Conservation (phyloP, 108 stramenopile genomes). For the Asterionellopsis glacialis region DNA sequence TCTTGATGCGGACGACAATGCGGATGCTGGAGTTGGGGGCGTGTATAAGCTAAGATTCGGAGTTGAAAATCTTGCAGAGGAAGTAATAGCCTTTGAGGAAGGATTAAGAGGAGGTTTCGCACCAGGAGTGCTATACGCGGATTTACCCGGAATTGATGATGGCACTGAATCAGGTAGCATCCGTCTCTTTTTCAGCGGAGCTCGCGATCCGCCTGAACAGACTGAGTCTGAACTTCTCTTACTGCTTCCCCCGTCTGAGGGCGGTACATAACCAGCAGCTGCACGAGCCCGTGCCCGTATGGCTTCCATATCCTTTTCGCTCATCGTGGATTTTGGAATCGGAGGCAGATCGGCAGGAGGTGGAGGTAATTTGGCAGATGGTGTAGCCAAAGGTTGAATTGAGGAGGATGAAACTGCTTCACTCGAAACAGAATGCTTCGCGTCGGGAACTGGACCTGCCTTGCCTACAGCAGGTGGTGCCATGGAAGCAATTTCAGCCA, state of each 20-base stretch:
- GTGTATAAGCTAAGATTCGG: neutral
- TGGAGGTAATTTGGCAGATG: too few species aligned
- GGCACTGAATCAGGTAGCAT: conserved; percentile 1
- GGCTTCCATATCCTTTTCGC: conserved; percentile 58
- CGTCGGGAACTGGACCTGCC: conserved; percentile 9
- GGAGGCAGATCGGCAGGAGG: conserved; percentile 9
- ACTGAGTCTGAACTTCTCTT: too few species aligned
- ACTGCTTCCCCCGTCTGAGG: conserved; percentile 6
- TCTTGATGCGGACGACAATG: neutral
- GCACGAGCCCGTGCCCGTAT: conserved; percentile 71
- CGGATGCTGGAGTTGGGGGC: neutral
- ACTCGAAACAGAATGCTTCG: conserved; percentile 16
- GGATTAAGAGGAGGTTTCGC: neutral
- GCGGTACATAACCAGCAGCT: conserved; percentile 73
- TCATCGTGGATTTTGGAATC: conserved; percentile 52
- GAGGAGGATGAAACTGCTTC: conserved; percentile 15
- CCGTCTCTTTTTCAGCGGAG: conserved; percentile 37
- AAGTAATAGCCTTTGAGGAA: neutral
- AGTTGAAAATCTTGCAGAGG: neutral
- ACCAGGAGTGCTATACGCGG: neutral
- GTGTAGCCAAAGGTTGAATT: conserved; percentile 10
- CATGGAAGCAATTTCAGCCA: conserved; percentile 30
- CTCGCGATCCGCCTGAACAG: conserved; percentile 1
- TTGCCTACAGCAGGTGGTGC: conserved; percentile 7
- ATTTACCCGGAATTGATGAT: neutral